A percentile compares a stretch with the other conserved stretches of the same genome.
Conservation (phyloP, 352 stramenopile genomes). For the Blastocystis sp. region DNA sequence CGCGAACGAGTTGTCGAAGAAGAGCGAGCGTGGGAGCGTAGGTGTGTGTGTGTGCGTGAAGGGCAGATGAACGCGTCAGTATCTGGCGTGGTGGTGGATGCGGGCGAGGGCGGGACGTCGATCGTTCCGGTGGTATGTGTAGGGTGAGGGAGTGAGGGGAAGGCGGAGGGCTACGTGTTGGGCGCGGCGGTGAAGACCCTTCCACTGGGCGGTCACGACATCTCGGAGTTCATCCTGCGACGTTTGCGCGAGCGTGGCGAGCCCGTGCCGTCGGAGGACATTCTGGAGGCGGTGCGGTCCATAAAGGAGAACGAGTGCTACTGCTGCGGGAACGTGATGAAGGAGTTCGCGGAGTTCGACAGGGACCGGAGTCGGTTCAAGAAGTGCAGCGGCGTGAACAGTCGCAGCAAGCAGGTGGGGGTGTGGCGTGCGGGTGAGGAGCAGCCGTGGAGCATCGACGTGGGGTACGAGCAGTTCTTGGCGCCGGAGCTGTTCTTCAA, state of each 20-base stretch:
- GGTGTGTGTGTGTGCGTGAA: background rate
- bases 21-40: conserved; percentile 73
- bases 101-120: conserved; percentile 87
- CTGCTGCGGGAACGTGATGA: conserved; percentile 87
- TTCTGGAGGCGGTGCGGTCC: conserved; percentile 80
- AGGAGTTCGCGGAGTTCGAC: conserved; percentile 93
- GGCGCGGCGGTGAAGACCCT: conserved; percentile 89
- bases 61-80: conserved; percentile 79
- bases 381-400: conserved; percentile 78
- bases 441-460: too few species aligned
- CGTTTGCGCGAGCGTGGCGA: conserved; percentile 85
- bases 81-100: conserved; percentile 89
- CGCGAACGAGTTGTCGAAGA: conserved; percentile 63
- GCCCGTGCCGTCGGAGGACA: conserved; percentile 83
- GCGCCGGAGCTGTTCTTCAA: conserved; percentile 92
- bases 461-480: too few species aligned
- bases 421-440: conserved; percentile 65
- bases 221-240: conserved; percentile 90
- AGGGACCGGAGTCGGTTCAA: conserved; percentile 85
- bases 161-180: conserved; percentile 89
- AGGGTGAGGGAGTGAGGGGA: background rate
- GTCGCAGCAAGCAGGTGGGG: conserved; percentile 59
- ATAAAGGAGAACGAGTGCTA: conserved; percentile 92
- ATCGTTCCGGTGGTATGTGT: conserved; percentile 82
- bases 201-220: conserved; percentile 85